phyloP scores from a whole-genome alignment of 345 rosid species.

The Gossypium turneri region DNA sequence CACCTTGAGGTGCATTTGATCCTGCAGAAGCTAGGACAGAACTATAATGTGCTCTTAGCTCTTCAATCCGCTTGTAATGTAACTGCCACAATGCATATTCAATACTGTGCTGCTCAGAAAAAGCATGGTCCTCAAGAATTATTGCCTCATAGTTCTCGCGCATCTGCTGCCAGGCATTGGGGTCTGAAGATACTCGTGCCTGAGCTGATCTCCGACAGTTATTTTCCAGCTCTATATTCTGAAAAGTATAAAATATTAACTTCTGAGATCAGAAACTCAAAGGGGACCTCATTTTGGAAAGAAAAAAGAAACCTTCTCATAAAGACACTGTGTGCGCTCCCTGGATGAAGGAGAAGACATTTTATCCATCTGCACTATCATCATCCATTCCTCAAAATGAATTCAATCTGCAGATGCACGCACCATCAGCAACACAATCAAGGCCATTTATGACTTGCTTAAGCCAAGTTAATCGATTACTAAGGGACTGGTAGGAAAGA shows the following conservation, averaged over 20 bases:
- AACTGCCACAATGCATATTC: slow-evolving; percentile 87
- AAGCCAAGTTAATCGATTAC: background rate
- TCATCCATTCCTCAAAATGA: slow-evolving; percentile 48
- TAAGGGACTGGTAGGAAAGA: background rate
- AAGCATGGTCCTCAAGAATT: slow-evolving; percentile 84
- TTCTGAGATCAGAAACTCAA: background rate
- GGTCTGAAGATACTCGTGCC: slow-evolving; percentile 74
- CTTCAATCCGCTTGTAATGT: slow-evolving; percentile 84
- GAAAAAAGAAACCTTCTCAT: slow-evolving; percentile 54
- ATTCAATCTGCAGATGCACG: slow-evolving; percentile 28
- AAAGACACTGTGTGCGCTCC: slow-evolving; percentile 75
- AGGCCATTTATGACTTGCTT: background rate
- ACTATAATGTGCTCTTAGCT: slow-evolving; percentile 62
- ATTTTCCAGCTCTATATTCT: slow-evolving; percentile 77
- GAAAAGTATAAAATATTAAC: slow-evolving; percentile 10
- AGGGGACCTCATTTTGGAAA: background rate
- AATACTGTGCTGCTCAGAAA: slow-evolving; percentile 77
- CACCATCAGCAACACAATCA: slow-evolving; percentile 9
- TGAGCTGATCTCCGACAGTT: slow-evolving; percentile 69
- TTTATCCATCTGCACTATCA: slow-evolving; percentile 81
- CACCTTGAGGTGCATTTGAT: slow-evolving; percentile 41
- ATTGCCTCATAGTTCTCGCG: slow-evolving; percentile 97
- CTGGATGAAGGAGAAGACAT: slow-evolving; percentile 59
- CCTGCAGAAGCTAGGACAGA: slow-evolving; percentile 48
- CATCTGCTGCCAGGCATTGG: slow-evolving; percentile 85